These are phyloP conservation scores for Calonectria pseudoturangicola DNA, from an alignment of 2,329 filamentous ascomycete genomes.

Conservation along the genomic window DNA sequence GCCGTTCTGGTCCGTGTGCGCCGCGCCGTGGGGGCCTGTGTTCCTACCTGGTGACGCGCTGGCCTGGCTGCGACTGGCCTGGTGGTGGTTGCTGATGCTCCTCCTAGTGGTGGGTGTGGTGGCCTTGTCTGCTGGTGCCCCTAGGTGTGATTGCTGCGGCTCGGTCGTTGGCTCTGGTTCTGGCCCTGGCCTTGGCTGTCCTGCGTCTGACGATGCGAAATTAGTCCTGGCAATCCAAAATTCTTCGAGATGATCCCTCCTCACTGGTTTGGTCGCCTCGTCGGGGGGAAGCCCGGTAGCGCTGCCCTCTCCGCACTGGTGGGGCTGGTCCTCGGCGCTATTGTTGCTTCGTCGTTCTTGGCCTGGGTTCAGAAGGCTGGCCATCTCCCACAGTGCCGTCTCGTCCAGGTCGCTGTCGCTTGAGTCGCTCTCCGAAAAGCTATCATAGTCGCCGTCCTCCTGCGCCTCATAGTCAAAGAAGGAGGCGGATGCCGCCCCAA, in stretches of 20 bases:
- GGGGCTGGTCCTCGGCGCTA: constrained; percentile 37
- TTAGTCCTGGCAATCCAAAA: constrained; percentile 41
- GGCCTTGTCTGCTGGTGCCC: neutral
- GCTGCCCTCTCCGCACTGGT: constrained; percentile 43
- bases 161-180: neutral
- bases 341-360: constrained; percentile 71
- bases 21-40: constrained; percentile 46
- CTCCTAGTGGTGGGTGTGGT: neutral
- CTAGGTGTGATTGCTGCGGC: constrained; percentile 23
- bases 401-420: constrained; percentile 76
- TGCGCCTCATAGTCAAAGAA: constrained; percentile 78
- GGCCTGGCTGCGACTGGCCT: constrained; percentile 10
- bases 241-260: constrained; percentile 37
- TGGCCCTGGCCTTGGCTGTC: constrained; percentile 15
- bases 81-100: neutral
- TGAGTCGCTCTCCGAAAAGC: constrained; percentile 54
- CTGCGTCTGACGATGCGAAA: constrained; percentile 45
- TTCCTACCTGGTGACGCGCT: constrained; percentile 36
- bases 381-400: constrained; percentile 78
- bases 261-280: constrained; percentile 36
- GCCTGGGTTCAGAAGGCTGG: constrained; percentile 72
- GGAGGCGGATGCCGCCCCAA: constrained; percentile 67
- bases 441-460: constrained; percentile 61
- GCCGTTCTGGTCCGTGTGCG: constrained; percentile 49
- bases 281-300: constrained; percentile 45